phyloP scores from a whole-genome alignment of 2,329 filamentous ascomycete species.

The Beauveria asiatica region DNA sequence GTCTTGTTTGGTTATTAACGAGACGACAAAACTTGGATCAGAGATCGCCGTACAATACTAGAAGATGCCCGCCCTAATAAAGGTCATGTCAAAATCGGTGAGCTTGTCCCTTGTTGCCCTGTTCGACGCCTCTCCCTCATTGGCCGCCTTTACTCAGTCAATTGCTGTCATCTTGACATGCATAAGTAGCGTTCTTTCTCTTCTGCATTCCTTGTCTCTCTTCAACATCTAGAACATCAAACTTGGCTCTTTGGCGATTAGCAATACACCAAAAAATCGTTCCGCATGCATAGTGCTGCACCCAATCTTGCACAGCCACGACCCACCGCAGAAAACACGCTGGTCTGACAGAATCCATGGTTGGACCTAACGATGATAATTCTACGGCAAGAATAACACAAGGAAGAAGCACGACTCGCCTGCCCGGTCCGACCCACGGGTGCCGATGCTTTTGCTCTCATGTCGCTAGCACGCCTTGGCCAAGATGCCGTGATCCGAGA shows the following conservation, averaged over 20 bases:
- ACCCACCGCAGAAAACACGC: background rate
- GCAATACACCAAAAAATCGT: background rate
- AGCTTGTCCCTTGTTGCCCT: background rate
- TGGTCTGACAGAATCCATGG: background rate
- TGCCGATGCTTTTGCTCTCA: constrained; percentile 2
- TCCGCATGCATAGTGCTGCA: background rate
- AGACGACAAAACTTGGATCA: background rate
- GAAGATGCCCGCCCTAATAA: background rate
- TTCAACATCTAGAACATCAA: background rate
- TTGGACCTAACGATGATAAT: background rate
- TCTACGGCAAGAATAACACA: background rate
- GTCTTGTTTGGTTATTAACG: background rate
- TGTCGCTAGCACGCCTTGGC: constrained; percentile 5
- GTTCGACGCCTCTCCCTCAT: background rate
- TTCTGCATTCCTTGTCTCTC: background rate
- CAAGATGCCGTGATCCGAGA: constrained; percentile 10
- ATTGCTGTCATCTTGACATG: background rate
- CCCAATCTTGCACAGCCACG: constrained; percentile 1
- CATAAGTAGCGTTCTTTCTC: background rate
- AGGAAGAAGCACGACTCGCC: background rate
- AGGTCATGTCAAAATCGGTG: background rate
- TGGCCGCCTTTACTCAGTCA: background rate
- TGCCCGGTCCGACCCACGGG: background rate
- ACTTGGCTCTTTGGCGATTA: background rate
- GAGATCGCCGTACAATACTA: background rate